These are phyloP conservation scores for Acarospora socialis DNA, from an alignment of 2,329 filamentous ascomycete species.

Conservation along the genomic window DNA sequence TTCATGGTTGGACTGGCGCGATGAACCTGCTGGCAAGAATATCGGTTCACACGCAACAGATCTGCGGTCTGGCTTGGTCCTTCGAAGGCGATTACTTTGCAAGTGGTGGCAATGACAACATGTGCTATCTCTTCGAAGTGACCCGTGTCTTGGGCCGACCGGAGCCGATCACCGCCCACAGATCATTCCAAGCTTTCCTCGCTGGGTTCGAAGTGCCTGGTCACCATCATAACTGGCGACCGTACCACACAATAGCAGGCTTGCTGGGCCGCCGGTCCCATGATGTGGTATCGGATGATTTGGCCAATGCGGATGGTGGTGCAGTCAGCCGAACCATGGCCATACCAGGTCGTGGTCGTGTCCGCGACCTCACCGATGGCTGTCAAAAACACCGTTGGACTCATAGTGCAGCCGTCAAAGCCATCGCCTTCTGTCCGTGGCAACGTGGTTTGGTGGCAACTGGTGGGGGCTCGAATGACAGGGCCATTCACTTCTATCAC, in stretches of 20 bases:
- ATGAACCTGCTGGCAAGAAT: conserved; percentile 68
- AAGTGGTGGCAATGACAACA: conserved; percentile 85
- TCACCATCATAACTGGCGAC: conserved; percentile 38
- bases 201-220: conserved; percentile 17
- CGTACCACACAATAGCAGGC: conserved; percentile 57
- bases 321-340: too few species aligned
- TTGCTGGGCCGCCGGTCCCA: conserved; percentile 74
- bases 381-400: conserved; percentile 57
- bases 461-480: conserved; percentile 85
- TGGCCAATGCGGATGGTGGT: too few species aligned
- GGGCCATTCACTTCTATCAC: conserved; percentile 92
- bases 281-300: too few species aligned
- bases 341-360: conserved; percentile 22
- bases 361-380: conserved; percentile 38
- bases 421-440: conserved; percentile 95
- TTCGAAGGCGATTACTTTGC: conserved; percentile 61
- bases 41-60: conserved; percentile 68
- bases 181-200: conserved; percentile 10
- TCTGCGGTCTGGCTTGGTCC: conserved; percentile 89
- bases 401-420: conserved; percentile 84
- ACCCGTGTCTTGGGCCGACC: conserved; percentile 37
- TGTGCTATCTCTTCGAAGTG: conserved; percentile 67
- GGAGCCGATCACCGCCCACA: conserved; percentile 1
- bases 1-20: conserved; percentile 61
- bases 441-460: conserved; percentile 75